Conservation (phyloP, 306 rosid genomes). For the Clitoria ternatea region DNA sequence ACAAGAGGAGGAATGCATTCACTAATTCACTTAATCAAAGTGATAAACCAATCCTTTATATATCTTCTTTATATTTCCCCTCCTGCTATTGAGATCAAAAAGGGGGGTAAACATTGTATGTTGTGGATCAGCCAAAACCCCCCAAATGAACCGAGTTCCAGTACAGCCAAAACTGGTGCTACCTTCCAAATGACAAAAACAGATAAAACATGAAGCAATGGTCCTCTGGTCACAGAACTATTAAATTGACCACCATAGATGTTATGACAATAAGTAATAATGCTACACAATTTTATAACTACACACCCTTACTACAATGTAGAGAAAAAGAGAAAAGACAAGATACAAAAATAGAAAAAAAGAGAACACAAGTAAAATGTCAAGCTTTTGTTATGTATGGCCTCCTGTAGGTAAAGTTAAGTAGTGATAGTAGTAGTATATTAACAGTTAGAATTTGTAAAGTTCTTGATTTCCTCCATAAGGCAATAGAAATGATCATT, state of each 20-base stretch:
- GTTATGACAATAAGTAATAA: slow-evolving; percentile 31
- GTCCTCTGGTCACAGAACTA: slow-evolving; percentile 30
- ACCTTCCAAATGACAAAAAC: neutral
- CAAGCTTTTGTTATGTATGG: slow-evolving; percentile 50
- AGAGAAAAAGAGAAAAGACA: neutral
- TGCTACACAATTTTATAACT: slow-evolving; percentile 49
- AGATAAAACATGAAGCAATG: slow-evolving; percentile 19
- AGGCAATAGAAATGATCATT: slow-evolving; percentile 70
- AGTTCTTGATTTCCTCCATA: slow-evolving; percentile 57
- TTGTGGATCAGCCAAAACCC: slow-evolving; percentile 44
- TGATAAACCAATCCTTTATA: slow-evolving; percentile 29
- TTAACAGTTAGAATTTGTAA: slow-evolving; percentile 56
- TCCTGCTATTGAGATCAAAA: slow-evolving; percentile 29
- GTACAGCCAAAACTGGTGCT: slow-evolving; percentile 25
- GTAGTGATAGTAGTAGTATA: slow-evolving; percentile 31
- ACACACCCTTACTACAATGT: slow-evolving; percentile 47
- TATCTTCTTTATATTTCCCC: slow-evolving; percentile 28
- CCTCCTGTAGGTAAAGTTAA: slow-evolving; percentile 51
- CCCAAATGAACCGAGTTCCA: slow-evolving; percentile 31
- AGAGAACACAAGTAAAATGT: slow-evolving; percentile 40
- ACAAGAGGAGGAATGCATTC: slow-evolving; percentile 39
- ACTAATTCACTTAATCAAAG: slow-evolving; percentile 29
- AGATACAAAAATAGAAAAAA: neutral
- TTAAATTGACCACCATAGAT: slow-evolving; percentile 35
- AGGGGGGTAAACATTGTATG: slow-evolving; percentile 28